Evolutionary conservation across 352 stramenopile genomes (phyloP).

Genomic region (Paralagenidium karlingii): DNA sequence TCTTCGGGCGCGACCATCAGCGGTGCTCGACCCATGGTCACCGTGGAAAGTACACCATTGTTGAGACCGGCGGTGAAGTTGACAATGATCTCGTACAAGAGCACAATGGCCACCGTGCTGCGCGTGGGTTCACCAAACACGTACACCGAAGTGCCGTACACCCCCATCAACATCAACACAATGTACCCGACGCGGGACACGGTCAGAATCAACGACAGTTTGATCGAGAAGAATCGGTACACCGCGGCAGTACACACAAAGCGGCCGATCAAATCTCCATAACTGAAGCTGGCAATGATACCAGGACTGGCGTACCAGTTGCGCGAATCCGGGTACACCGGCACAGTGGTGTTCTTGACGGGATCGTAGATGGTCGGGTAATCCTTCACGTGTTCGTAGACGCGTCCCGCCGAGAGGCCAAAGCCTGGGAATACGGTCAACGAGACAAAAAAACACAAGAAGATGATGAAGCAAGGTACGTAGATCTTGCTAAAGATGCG

Average conservation of each 20-base stretch:
- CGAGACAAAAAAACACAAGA: slow-evolving; percentile 46
- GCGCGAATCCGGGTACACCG: slow-evolving; percentile 3
- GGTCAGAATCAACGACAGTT: slow-evolving; percentile 21
- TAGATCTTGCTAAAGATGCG: slow-evolving; percentile 40
- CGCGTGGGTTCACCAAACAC: too few species aligned
- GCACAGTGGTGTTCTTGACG: too few species aligned
- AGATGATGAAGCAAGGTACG: slow-evolving; percentile 29
- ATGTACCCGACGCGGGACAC: slow-evolving; percentile 42
- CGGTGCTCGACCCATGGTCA: slow-evolving; percentile 44
- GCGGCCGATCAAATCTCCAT: slow-evolving; percentile 43
- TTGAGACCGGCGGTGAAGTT: slow-evolving; percentile 35
- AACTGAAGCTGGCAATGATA: slow-evolving; percentile 47
- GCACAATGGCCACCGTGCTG: slow-evolving; percentile 7
- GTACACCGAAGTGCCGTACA: slow-evolving; percentile 36
- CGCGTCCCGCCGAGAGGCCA: too few species aligned
- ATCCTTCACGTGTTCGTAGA: too few species aligned
- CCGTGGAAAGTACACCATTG: slow-evolving; percentile 39
- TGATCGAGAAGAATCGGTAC: slow-evolving; percentile 42
- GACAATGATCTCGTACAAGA: slow-evolving; percentile 27
- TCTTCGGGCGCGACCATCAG: slow-evolving; percentile 36
- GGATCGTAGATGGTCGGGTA: too few species aligned
- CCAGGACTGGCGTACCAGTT: slow-evolving; percentile 42
- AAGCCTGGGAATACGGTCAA: slow-evolving; percentile 37
- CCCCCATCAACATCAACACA: slow-evolving; percentile 40
- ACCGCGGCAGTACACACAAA: slow-evolving; percentile 26